Evolutionary conservation across 2,329 filamentous ascomycete species (phyloP).

Genomic region (Beauveria brongniartii): DNA sequence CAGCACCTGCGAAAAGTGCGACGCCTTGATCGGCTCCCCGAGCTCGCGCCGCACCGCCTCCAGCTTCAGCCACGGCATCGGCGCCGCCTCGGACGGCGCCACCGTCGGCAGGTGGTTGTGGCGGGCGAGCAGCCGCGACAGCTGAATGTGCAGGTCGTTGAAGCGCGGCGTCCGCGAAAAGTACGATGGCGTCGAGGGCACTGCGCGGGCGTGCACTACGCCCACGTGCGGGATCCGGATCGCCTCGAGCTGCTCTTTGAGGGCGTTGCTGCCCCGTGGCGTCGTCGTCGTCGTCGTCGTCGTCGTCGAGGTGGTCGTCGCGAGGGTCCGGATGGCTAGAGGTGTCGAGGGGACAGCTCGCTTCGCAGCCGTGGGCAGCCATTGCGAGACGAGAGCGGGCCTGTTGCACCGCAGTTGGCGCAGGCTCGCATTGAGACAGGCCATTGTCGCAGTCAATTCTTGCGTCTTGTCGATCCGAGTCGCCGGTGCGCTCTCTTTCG

Average conservation of each 20-base stretch:
- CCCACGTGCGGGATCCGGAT: constrained; percentile 24
- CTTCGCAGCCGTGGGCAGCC: constrained; percentile 14
- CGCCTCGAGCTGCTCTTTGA: constrained; percentile 16
- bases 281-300: not conserved
- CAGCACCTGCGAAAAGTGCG: constrained; percentile 72
- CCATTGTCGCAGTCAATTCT: constrained; percentile 22
- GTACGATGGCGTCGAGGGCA: constrained; percentile 87
- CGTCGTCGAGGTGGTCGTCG: not conserved
- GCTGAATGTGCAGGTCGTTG: constrained; percentile 71
- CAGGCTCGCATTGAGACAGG: constrained; percentile 25
- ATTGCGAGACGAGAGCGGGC: constrained; percentile 23
- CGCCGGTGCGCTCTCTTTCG: not conserved
- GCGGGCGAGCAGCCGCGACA: constrained; percentile 64
- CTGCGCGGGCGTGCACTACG: constrained; percentile 55
- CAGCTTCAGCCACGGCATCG: constrained; percentile 73
- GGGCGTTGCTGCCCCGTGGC: constrained; percentile 6
- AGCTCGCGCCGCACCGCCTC: constrained; percentile 64
- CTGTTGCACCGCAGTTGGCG: constrained; percentile 29
- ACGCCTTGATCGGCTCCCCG: constrained; percentile 64
- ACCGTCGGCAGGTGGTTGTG: constrained; percentile 67
- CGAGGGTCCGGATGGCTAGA: constrained; percentile 12
- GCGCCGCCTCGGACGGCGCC: constrained; percentile 56
- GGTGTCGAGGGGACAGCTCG: constrained; percentile 1
- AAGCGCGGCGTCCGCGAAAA: constrained; percentile 82
- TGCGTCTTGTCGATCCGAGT: not conserved